These are phyloP conservation scores for Claviceps sp. DNA, from an alignment of 2,329 filamentous ascomycete genomes.

Conservation along the genomic window DNA sequence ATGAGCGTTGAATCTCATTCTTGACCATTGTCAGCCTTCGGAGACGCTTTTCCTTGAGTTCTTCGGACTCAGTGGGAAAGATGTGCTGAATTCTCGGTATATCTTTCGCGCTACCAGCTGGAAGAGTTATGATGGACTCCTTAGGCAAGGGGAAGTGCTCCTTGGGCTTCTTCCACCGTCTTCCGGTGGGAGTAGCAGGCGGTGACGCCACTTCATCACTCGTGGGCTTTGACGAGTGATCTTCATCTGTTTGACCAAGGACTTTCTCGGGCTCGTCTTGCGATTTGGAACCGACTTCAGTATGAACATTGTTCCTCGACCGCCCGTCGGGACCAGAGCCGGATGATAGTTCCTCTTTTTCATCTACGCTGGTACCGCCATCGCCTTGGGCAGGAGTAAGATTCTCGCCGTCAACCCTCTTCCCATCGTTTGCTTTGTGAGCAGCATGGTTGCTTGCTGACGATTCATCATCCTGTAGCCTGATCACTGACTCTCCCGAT, in stretches of 20 bases:
- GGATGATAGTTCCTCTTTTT: background rate
- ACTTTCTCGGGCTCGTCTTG: background rate
- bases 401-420: background rate
- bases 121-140: slow-evolving; percentile 60
- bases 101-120: slow-evolving; percentile 52
- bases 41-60: slow-evolving; percentile 47
- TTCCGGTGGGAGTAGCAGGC: slow-evolving; percentile 9
- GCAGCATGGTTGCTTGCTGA: too few species aligned
- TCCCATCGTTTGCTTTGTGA: background rate
- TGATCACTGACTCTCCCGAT: background rate
- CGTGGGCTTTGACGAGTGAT: slow-evolving; percentile 17
- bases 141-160: slow-evolving; percentile 67
- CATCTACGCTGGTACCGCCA: background rate
- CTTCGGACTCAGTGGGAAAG: slow-evolving; percentile 53
- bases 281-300: background rate
- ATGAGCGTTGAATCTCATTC: slow-evolving; percentile 62
- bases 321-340: background rate
- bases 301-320: too few species aligned
- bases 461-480: background rate
- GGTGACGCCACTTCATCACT: slow-evolving; percentile 6
- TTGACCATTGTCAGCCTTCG: slow-evolving; percentile 54
- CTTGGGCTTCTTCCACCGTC: slow-evolving; percentile 60
- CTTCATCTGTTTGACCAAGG: background rate
- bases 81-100: slow-evolving; percentile 67
- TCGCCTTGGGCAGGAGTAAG: background rate